Base-by-base conservation (phyloP, 495 filamentous ascomycete species). In the Hypoxylon crocopeplum region DNA sequence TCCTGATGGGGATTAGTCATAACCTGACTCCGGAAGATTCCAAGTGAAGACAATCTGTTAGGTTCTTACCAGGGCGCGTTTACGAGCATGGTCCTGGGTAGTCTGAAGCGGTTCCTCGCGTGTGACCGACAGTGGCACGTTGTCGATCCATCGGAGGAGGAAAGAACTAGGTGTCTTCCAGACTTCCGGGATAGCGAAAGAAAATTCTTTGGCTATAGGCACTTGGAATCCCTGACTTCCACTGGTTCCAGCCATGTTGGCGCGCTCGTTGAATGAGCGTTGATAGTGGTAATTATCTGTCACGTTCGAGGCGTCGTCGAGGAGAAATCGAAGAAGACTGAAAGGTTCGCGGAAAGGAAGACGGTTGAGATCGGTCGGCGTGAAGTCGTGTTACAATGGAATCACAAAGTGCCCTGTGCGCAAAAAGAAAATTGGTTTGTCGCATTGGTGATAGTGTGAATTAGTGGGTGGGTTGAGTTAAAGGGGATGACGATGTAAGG, bases 121-220 rank as follows among this genome's bases (percentile, higher is more conserved):
- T n/a, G 58, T 24, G 12, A 30, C 34, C 2, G 45, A 37, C 12
- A n/a, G 39, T 5, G 66, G 66, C 6, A 69, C 2, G 15, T 57
- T 39, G 3, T 47, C 48, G 8, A 69, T 44, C 66, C 66, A 69
- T 10, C 54, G 27, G 5, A 62, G 11, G 20, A 69, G 10, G 13
- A 39, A 45, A 7, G 51, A 42, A 16, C 57, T 66, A 7, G 20
- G 44, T 0, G 51, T 46, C n/a, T 39, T 48, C 53, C 48, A 66
- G 15, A 39, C 41, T 8, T 56, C 54, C 0, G 66, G 59, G 11
- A 59, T 21, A 15, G 37, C 45, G 45, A 66, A 59, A 1, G 39
- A 59, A 49, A 68, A 68, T 33, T 17, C 52, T 13, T 55, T 58
- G 1, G 62, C 48, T 13, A 49, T 51, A 1, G 62, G 58, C 4